phyloP scores from a whole-genome alignment of 2,329 filamentous ascomycete genomes.

The Phyllosticta citriasiana region DNA sequence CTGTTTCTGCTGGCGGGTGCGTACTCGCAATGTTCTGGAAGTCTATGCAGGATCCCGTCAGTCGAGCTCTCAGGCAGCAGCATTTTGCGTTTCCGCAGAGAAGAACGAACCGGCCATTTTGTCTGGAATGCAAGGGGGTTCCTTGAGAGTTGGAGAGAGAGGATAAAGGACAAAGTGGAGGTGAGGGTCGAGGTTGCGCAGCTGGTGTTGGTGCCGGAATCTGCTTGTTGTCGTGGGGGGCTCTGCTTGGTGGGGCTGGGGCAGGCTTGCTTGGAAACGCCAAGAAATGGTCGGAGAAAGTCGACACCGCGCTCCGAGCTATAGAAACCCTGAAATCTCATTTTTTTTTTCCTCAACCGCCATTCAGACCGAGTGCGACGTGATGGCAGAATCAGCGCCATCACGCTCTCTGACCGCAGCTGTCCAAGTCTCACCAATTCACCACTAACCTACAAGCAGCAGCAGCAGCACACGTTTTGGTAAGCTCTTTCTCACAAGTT shows the following conservation, averaged over 20 bases:
- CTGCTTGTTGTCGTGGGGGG: constrained; percentile 9
- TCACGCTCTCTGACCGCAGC: neutral
- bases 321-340: neutral
- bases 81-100: neutral
- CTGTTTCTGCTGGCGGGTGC: constrained; percentile 14
- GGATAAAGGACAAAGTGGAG: neutral
- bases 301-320: constrained; percentile 3
- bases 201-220: constrained; percentile 6
- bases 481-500: constrained; percentile 14
- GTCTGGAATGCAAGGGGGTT: neutral
- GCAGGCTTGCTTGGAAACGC: neutral
- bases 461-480: constrained; percentile 1
- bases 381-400: no score
- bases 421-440: neutral
- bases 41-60: constrained; percentile 19
- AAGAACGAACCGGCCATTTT: constrained; percentile 9
- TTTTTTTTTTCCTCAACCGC: neutral
- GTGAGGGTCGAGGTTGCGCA: neutral
- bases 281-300: neutral
- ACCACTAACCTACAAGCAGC: neutral
- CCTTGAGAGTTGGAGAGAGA: neutral
- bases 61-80: neutral
- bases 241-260: constrained; percentile 8
- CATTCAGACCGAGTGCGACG: neutral
- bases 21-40: constrained; percentile 34